Percentiles rank a stretch among this genome's conserved stretches.
These are phyloP conservation scores for Aspergillus aculeatus DNA, from an alignment of 2,329 filamentous ascomycete genomes.

Conservation along the genomic window DNA sequence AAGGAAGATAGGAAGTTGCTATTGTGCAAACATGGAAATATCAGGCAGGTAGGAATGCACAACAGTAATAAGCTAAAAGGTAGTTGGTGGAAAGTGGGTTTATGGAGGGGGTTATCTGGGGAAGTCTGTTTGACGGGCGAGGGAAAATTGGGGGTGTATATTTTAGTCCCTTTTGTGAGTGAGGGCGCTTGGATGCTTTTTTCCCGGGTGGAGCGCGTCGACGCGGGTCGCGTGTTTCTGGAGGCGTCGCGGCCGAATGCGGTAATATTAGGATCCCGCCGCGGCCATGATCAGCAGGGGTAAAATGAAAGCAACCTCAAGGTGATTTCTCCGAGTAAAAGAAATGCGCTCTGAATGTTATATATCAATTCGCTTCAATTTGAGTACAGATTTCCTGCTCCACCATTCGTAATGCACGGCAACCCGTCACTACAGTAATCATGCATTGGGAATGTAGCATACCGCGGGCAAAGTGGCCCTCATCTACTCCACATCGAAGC, in stretches of 20 bases:
- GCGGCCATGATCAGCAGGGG: background rate
- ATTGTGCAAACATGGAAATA: constrained; percentile 9
- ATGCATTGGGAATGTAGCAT: constrained; percentile 12
- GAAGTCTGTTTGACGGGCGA: background rate
- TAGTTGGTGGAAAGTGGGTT: background rate
- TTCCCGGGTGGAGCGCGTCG: constrained; percentile 4
- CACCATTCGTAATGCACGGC: background rate
- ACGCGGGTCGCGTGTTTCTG: constrained; percentile 8
- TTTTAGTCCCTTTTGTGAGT: background rate
- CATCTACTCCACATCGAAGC: background rate
- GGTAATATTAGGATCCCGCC: constrained; percentile 9
- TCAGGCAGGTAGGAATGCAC: background rate
- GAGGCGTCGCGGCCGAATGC: constrained; percentile 14
- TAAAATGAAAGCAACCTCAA: background rate
- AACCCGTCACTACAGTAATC: constrained; percentile 18
- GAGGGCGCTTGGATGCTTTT: constrained; percentile 7
- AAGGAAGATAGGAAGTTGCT: constrained; percentile 3
- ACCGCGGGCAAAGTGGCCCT: constrained; percentile 1
- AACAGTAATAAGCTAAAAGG: background rate
- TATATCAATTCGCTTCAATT: background rate
- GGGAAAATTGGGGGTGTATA: background rate
- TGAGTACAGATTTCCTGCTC: too few species aligned
- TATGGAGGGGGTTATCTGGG: background rate
- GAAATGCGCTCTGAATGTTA: too few species aligned
- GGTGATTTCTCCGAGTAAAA: background rate